Conservation (phyloP, 225 moss, liverwort and hornwort genomes). For the Straminergon stramineum region DNA sequence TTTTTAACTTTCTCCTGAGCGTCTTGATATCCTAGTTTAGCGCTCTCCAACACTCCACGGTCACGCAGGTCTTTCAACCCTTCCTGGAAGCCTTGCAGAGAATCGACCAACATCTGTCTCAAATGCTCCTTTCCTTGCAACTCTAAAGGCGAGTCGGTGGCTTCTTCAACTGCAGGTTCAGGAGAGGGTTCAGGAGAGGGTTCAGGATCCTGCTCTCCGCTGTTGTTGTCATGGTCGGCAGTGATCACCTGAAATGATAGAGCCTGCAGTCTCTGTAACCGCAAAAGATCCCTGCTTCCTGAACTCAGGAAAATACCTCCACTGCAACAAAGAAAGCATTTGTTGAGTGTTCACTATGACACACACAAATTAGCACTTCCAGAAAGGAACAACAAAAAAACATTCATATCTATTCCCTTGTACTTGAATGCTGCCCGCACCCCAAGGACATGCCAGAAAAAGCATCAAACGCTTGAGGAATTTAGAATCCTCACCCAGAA, state of each 20-base stretch:
- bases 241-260: slow-evolving; percentile 67
- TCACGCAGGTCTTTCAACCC: slow-evolving; percentile 61
- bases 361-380: not conserved
- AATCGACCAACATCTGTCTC: slow-evolving; percentile 51
- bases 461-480: not conserved
- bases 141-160: slow-evolving; percentile 38
- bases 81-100: slow-evolving; percentile 59
- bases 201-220: slow-evolving; percentile 50
- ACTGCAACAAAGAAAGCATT: slow-evolving; percentile 8
- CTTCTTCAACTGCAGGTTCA: slow-evolving; percentile 46
- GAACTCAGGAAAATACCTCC: slow-evolving; percentile 24
- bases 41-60: slow-evolving; percentile 62
- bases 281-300: slow-evolving; percentile 20
- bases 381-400: not conserved
- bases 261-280: slow-evolving; percentile 50
- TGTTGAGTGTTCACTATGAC: not conserved
- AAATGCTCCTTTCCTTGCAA: slow-evolving; percentile 51
- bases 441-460: not conserved
- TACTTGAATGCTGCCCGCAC: not conserved
- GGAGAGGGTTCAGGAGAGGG: slow-evolving; percentile 36
- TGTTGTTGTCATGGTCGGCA: slow-evolving; percentile 59
- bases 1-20: slow-evolving; percentile 55
- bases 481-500: slow-evolving; percentile 21
- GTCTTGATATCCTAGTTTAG: slow-evolving; percentile 58
- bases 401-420: not conserved